Evolutionary conservation across 768 basidiomycete species (phyloP).

Genomic region (Pulveroboletus frians): DNA sequence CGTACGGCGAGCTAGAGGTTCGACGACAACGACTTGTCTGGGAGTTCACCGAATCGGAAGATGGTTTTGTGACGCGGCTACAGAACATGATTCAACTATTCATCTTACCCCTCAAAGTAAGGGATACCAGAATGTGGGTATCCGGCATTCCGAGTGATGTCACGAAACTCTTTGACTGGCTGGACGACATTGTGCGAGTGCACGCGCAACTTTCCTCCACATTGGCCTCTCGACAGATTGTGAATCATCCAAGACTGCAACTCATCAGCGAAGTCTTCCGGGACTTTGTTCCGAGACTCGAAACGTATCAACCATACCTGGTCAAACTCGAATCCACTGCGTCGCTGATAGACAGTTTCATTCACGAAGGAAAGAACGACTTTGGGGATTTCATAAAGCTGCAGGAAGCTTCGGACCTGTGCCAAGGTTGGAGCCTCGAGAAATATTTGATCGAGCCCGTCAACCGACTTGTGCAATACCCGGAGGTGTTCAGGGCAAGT

Average conservation of each 20-base stretch:
- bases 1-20: slow-evolving; percentile 48
- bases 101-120: slow-evolving; percentile 69
- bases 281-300: slow-evolving; percentile 58
- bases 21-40: slow-evolving; percentile 63
- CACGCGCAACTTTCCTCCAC: slow-evolving; percentile 59
- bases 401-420: slow-evolving; percentile 50
- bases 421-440: slow-evolving; percentile 60
- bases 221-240: slow-evolving; percentile 39
- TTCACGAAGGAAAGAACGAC: slow-evolving; percentile 50
- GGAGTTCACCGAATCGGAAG: slow-evolving; percentile 66
- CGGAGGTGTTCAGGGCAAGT: slow-evolving; percentile 68
- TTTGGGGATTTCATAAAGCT: slow-evolving; percentile 83
- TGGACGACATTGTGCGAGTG: slow-evolving; percentile 80
- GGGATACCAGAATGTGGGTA: slow-evolving; percentile 72
- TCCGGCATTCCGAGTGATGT: slow-evolving; percentile 69
- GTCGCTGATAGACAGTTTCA: slow-evolving; percentile 45
- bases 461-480: slow-evolving; percentile 64
- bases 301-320: slow-evolving; percentile 85
- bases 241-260: slow-evolving; percentile 42
- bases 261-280: slow-evolving; percentile 56
- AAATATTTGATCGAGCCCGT: slow-evolving; percentile 72
- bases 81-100: slow-evolving; percentile 66
- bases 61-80: slow-evolving; percentile 59
- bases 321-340: slow-evolving; percentile 63
- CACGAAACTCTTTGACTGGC: slow-evolving; percentile 75